Evolutionary conservation across 108 stramenopile species (phyloP), one percentile per base, ranked within the genome.

Genomic region (Pseudonitzschia pungens): DNA sequence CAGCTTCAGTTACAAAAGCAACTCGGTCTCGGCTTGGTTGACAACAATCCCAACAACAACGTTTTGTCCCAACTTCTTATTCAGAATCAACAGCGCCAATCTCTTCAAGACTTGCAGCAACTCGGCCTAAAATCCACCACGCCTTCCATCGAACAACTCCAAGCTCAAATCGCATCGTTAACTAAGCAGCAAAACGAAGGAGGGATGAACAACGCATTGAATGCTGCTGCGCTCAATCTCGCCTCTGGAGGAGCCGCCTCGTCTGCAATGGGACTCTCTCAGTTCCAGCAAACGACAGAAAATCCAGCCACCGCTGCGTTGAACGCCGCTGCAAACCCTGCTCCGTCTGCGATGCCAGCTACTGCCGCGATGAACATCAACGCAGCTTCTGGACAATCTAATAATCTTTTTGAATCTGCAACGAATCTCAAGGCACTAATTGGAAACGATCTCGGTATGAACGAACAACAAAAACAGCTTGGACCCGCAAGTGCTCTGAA

Each of bases 231-330:
- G 3, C 22, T 68, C 15, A 72, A 60, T 26, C 29, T 52, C 43
- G 66, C 75, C 18, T 41, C 55, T 44, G 74, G 74, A 42, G 70
- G 66, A 7, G 70, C 58, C 6, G 22, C 69, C 50, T 29, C 75
- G 12, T 32, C 60, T 4, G 75, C 71, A 3, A 44, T 74, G 51
- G 75, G 66, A 40, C 52, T 75, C 7, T 65, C 77, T 45, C 77
- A 78, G 42, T 62, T 78, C 4, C 69, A 64, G 21, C 57, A 40
- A 55, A 26, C 48, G 29, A 44, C 56, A 56, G 74, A 74, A 10
- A 78, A 74, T 29, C 84, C 84, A 3, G 84, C 84, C 1, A 82
- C 84, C 18, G 81, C 81, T 51, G 84, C 84, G n/a, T 59, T 85
- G 52, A 79, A 85, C 65, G 81, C 84, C 9, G 14, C 71, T 4